Percentiles rank a stretch among this genome's conserved stretches.
Conservation (phyloP, 768 basidiomycete genomes). For the Podaxis sp. region DNA sequence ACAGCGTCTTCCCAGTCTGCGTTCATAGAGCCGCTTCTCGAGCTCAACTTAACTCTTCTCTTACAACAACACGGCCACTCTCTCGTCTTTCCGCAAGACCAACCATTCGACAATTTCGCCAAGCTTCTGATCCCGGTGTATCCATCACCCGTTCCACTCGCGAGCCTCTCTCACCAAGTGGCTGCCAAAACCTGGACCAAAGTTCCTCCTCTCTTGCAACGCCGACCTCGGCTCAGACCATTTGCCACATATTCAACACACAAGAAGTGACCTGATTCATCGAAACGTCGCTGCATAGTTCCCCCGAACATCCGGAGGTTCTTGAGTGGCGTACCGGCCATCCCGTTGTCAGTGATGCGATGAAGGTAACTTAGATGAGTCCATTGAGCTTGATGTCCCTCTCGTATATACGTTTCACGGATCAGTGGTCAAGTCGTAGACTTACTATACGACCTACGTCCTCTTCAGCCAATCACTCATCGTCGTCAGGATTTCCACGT, state of each 20-base stretch:
- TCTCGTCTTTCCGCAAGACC: constrained; percentile 7
- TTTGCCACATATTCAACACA: constrained; percentile 19
- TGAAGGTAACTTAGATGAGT: constrained; percentile 15
- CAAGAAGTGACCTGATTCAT: constrained; percentile 12
- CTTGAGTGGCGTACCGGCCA: constrained; percentile 9
- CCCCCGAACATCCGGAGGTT: constrained; percentile 13
- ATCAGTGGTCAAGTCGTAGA: background rate
- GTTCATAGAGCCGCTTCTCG: constrained; percentile 20
- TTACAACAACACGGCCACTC: constrained; percentile 18
- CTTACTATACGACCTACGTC: constrained; percentile 1
- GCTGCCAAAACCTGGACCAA: constrained; percentile 39
- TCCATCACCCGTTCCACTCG: constrained; percentile 19
- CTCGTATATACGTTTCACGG: background rate
- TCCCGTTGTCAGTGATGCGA: constrained; percentile 13
- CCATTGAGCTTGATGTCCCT: constrained; percentile 11
- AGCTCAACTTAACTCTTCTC: constrained; percentile 20
- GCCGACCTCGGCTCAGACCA: constrained; percentile 29
- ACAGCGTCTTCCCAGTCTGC: constrained; percentile 18
- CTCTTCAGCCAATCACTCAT: constrained; percentile 14
- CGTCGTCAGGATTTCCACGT: constrained; percentile 11
- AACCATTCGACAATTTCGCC: constrained; percentile 20
- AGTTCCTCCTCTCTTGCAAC: constrained; percentile 40
- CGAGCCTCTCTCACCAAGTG: constrained; percentile 39
- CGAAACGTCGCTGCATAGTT: constrained; percentile 14
- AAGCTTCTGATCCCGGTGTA: constrained; percentile 18